These are phyloP conservation scores for Yamadazyma epiphylla DNA, from an alignment of 1,139 yeast species.

Conservation along the genomic window DNA sequence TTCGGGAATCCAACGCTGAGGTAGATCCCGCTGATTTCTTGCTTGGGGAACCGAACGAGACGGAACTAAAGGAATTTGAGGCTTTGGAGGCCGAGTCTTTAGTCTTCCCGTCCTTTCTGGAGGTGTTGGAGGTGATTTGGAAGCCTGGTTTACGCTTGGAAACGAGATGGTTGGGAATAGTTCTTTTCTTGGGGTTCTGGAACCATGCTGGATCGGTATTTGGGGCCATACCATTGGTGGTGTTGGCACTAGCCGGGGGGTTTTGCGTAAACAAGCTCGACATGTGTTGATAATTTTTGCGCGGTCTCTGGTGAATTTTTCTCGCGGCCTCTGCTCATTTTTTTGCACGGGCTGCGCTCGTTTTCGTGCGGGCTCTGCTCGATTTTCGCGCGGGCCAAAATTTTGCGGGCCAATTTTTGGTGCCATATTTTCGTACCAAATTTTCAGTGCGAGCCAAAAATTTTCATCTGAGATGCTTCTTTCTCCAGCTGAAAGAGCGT, in stretches of 20 bases:
- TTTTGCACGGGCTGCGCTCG: no score
- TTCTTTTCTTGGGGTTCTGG: constrained; percentile 48
- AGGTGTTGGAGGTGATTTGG: constrained; percentile 26
- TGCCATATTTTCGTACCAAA: no score
- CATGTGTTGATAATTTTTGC: background rate
- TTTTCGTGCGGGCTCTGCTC: constrained; percentile 1
- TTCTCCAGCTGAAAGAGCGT: constrained; percentile 85
- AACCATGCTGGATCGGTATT: constrained; percentile 43
- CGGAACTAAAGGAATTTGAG: constrained; percentile 30
- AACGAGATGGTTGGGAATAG: constrained; percentile 54
- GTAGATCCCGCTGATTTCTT: constrained; percentile 16
- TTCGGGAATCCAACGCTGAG: constrained; percentile 14
- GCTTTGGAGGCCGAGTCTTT: constrained; percentile 7
- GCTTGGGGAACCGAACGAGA: constrained; percentile 36
- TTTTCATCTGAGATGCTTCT: constrained; percentile 45
- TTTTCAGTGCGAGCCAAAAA: background rate
- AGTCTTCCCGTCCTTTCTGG: constrained; percentile 13
- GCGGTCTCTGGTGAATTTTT: no score
- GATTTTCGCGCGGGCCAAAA: background rate
- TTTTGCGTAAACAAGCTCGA: constrained; percentile 1
- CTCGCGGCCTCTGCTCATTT: no score
- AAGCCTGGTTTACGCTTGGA: constrained; percentile 44
- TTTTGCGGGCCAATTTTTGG: no score
- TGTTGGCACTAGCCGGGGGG: background rate
- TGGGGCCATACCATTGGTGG: constrained; percentile 1